These are phyloP conservation scores for Penicillium digitatum DNA, from an alignment of 2,329 filamentous ascomycete genomes.

Conservation along the genomic window DNA sequence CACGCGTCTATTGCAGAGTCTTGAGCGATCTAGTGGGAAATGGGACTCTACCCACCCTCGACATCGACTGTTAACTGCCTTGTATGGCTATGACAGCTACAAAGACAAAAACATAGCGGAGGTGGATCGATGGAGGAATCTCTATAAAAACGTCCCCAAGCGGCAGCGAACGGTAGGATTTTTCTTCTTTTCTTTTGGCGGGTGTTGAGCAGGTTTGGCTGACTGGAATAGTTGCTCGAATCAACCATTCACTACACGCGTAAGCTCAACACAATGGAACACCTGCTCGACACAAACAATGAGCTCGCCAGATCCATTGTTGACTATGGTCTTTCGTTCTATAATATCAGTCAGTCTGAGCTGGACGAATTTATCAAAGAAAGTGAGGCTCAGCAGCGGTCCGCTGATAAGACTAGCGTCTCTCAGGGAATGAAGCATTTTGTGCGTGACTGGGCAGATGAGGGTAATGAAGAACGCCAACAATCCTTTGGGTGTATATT, in stretches of 20 bases:
- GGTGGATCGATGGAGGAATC: slow-evolving; percentile 19
- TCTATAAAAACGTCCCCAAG: slow-evolving; percentile 22
- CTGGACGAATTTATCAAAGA: slow-evolving; percentile 43
- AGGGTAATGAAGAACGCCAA: slow-evolving; percentile 48
- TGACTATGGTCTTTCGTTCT: slow-evolving; percentile 45
- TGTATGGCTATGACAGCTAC: slow-evolving; percentile 27
- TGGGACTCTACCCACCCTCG: slow-evolving; percentile 24
- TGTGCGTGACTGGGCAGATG: slow-evolving; percentile 54
- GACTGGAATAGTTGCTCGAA: slow-evolving; percentile 47
- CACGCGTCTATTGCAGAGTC: slow-evolving; percentile 13
- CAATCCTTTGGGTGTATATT: slow-evolving; percentile 38
- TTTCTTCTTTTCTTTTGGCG: neutral
- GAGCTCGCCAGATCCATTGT: slow-evolving; percentile 48
- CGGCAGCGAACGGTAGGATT: slow-evolving; percentile 15
- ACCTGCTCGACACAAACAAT: slow-evolving; percentile 46
- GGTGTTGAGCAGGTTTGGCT: neutral
- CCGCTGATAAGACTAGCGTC: slow-evolving; percentile 48
- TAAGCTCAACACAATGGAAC: slow-evolving; percentile 47
- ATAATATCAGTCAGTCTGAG: slow-evolving; percentile 45
- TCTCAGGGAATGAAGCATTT: slow-evolving; percentile 56
- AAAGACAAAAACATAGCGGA: slow-evolving; percentile 19
- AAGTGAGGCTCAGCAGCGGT: slow-evolving; percentile 35
- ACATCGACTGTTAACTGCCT: slow-evolving; percentile 25
- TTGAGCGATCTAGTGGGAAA: slow-evolving; percentile 14
- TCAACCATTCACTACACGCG: slow-evolving; percentile 56